phyloP scores from a whole-genome alignment of 2,329 filamentous ascomycete genomes.

The Stachybotrys chartarum region DNA sequence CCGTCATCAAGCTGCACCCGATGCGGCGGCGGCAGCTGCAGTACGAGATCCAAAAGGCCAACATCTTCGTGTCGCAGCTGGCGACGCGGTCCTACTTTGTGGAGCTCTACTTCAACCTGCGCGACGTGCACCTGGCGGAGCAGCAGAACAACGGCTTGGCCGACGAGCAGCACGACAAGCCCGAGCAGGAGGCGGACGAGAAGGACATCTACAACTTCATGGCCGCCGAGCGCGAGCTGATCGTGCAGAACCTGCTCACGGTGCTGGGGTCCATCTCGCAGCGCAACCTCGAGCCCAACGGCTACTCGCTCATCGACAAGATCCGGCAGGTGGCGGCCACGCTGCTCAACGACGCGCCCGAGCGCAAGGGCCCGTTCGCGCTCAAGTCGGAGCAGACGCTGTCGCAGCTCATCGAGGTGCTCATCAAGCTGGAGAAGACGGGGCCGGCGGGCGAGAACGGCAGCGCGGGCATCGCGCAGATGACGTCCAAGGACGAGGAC shows the following conservation, averaged over 20 bases:
- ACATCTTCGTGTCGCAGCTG: slow-evolving; percentile 77
- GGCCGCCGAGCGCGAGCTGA: slow-evolving; percentile 69
- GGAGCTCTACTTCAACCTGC: slow-evolving; percentile 75
- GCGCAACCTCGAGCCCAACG: slow-evolving; percentile 73
- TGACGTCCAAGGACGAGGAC: slow-evolving; percentile 59
- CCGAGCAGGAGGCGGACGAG: slow-evolving; percentile 30
- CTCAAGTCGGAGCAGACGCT: slow-evolving; percentile 63
- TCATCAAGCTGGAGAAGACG: slow-evolving; percentile 66
- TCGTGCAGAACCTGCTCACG: slow-evolving; percentile 70
- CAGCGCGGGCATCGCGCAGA: slow-evolving; percentile 24
- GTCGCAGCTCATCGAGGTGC: slow-evolving; percentile 63
- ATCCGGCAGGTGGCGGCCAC: slow-evolving; percentile 80
- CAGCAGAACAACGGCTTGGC: slow-evolving; percentile 27
- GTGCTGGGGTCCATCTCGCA: slow-evolving; percentile 74
- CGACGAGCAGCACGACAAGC: slow-evolving; percentile 26
- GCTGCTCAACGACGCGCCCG: slow-evolving; percentile 53
- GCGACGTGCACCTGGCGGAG: slow-evolving; percentile 54
- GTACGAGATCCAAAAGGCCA: slow-evolving; percentile 87
- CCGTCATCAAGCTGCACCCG: slow-evolving; percentile 40
- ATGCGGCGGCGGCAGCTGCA: slow-evolving; percentile 53
- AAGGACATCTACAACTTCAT: slow-evolving; percentile 55
- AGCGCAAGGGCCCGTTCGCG: slow-evolving; percentile 43
- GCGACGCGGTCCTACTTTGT: slow-evolving; percentile 79
- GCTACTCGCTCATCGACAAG: slow-evolving; percentile 65
- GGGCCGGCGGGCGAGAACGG: slow-evolving; percentile 27